A percentile compares a stretch with the other conserved stretches of the same genome.
Evolutionary conservation across 2,329 filamentous ascomycete genomes (phyloP).

Genomic region (Ceratocystis smalleyi): DNA sequence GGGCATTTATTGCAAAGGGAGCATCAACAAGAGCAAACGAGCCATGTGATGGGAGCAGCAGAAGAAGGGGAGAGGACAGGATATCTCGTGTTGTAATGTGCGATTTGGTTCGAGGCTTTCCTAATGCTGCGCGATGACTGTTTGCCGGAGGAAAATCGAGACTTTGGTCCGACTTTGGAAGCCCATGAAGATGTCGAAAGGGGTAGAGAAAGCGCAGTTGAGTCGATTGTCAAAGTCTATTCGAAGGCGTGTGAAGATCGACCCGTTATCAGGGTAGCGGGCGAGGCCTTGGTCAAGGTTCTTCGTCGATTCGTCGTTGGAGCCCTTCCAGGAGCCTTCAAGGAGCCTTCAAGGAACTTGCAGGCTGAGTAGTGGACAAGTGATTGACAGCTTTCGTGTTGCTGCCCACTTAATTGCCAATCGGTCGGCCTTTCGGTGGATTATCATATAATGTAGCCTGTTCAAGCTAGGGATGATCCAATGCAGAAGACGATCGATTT

Average conservation of each 20-base stretch:
- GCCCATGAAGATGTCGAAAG: not conserved
- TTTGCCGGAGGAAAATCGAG: too few species aligned
- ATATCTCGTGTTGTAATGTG: too few species aligned
- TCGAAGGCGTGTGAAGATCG: not conserved
- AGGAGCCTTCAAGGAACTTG: not conserved
- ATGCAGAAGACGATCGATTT: not conserved
- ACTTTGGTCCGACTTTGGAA: not conserved
- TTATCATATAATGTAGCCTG: not conserved
- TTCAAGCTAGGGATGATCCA: not conserved
- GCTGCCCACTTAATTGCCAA: not conserved
- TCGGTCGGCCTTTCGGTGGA: conserved; percentile 2
- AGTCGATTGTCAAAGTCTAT: not conserved
- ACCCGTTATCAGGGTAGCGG: not conserved
- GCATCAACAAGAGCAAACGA: not conserved
- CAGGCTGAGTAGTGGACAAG: not conserved
- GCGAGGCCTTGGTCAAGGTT: not conserved
- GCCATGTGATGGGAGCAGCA: not conserved
- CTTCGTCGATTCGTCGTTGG: not conserved
- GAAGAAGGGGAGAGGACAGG: not conserved
- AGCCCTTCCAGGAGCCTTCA: not conserved
- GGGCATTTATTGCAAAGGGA: not conserved
- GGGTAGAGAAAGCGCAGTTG: not conserved
- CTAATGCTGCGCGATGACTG: too few species aligned
- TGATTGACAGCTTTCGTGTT: conserved; percentile 1
- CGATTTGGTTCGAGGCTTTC: too few species aligned